Conservation (phyloP, 306 rosid genomes). For the Quercus rubra region DNA sequence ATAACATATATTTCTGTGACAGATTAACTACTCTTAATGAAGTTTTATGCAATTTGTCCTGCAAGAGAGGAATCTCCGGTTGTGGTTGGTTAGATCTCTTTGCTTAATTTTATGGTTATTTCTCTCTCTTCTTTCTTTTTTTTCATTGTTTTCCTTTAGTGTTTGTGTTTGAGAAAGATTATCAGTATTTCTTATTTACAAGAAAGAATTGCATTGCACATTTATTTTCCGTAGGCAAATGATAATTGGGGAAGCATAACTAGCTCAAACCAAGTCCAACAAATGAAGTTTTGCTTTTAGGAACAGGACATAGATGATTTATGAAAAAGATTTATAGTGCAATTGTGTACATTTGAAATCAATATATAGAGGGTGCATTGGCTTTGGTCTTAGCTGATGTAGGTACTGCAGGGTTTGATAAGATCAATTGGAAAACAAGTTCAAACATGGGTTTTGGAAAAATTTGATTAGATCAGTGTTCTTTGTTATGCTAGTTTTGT, state of each 20-base stretch:
- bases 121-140: background rate
- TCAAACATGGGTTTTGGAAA: background rate
- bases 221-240: background rate
- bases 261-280: background rate
- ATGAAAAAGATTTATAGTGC: slow-evolving; percentile 8
- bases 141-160: background rate
- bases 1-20: background rate
- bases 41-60: slow-evolving; percentile 13
- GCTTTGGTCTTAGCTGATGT: background rate
- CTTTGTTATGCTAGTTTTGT: background rate
- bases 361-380: background rate
- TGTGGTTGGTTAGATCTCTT: background rate
- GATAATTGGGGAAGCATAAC: slow-evolving; percentile 4
- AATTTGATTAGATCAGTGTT: background rate
- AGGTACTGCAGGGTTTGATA: background rate
- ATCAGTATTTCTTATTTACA: background rate
- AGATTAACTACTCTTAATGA: background rate
- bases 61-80: background rate
- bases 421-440: background rate
- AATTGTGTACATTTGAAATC: background rate
- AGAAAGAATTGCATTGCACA: background rate
- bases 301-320: slow-evolving; percentile 8
- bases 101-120: background rate
- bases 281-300: background rate
- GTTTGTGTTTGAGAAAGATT: background rate